These are phyloP conservation scores for Oryza officinalis DNA, from an alignment of 176 grass and related monocot species.

Conservation along the genomic window DNA sequence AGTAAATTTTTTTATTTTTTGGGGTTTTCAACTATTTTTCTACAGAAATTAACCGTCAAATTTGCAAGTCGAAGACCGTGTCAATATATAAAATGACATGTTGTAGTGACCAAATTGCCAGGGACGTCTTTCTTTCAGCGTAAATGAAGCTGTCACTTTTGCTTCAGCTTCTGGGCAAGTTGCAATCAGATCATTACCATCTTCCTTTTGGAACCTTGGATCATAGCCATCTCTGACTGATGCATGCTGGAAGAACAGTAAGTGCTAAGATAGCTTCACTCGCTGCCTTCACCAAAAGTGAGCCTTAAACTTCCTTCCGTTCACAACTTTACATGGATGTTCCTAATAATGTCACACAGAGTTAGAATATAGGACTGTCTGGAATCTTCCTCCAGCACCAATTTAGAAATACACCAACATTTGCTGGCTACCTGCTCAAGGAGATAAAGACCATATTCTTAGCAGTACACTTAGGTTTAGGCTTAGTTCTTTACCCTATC, in stretches of 20 bases:
- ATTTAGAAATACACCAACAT: not conserved
- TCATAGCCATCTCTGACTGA: not conserved
- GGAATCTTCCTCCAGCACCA: not conserved
- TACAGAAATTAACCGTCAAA: too few species aligned
- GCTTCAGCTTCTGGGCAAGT: not conserved
- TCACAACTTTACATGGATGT: not conserved
- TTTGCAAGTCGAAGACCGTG: not conserved
- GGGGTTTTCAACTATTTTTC: too few species aligned
- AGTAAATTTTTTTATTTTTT: too few species aligned
- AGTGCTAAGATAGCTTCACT: not conserved
- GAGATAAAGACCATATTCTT: not conserved
- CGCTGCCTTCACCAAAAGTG: constrained; percentile 8
- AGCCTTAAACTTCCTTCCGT: not conserved
- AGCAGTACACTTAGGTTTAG: not conserved
- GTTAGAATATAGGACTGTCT: not conserved
- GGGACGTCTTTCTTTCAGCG: not conserved
- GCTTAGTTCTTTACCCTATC: too few species aligned
- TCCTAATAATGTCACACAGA: not conserved
- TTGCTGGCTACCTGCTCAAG: not conserved
- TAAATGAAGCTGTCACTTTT: not conserved
- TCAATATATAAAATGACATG: not conserved
- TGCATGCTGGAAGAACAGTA: not conserved
- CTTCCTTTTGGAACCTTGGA: not conserved
- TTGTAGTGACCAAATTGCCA: not conserved
- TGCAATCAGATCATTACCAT: not conserved